Evolutionary conservation across 1,284 basidiomycete genomes (phyloP).

Genomic region (Cryptococcus deneoformans): DNA sequence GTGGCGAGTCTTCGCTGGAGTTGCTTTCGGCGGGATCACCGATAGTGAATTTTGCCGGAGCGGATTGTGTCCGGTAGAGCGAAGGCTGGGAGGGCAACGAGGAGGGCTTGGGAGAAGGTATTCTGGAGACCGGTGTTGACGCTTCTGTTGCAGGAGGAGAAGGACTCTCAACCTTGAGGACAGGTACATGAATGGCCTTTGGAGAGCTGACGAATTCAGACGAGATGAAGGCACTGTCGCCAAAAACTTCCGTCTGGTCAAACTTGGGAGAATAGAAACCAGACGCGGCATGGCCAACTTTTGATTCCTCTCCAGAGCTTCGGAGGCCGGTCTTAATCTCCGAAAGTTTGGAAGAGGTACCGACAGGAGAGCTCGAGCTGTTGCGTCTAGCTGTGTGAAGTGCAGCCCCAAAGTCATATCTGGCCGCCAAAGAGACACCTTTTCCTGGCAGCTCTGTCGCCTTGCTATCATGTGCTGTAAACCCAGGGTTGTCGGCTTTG

Average conservation of each 20-base stretch:
- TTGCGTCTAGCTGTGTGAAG: conserved; percentile 47
- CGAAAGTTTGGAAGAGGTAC: conserved; percentile 17
- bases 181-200: conserved; percentile 12
- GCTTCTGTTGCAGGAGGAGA: conserved; percentile 22
- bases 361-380: conserved; percentile 34
- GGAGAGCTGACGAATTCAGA: conserved; percentile 1
- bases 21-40: conserved; percentile 7
- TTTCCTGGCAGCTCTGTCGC: conserved; percentile 22
- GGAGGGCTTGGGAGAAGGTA: conserved; percentile 1
- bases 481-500: background rate
- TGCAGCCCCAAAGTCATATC: conserved; percentile 56
- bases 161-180: conserved; percentile 21
- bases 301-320: conserved; percentile 13
- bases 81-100: conserved; percentile 11
- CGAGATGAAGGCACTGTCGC: conserved; percentile 18
- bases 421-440: conserved; percentile 38
- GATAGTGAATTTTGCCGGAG: conserved; percentile 16
- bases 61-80: conserved; percentile 13
- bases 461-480: conserved; percentile 3
- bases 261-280: conserved; percentile 44
- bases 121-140: conserved; percentile 6
- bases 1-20: conserved; percentile 22
- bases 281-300: conserved; percentile 24
- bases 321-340: conserved; percentile 34
- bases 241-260: conserved; percentile 1